A percentile compares a stretch with the other conserved stretches of the same genome.
Evolutionary conservation across 148 eudicot genomes (phyloP).

Genomic region (Vaccinium corymbosum): DNA sequence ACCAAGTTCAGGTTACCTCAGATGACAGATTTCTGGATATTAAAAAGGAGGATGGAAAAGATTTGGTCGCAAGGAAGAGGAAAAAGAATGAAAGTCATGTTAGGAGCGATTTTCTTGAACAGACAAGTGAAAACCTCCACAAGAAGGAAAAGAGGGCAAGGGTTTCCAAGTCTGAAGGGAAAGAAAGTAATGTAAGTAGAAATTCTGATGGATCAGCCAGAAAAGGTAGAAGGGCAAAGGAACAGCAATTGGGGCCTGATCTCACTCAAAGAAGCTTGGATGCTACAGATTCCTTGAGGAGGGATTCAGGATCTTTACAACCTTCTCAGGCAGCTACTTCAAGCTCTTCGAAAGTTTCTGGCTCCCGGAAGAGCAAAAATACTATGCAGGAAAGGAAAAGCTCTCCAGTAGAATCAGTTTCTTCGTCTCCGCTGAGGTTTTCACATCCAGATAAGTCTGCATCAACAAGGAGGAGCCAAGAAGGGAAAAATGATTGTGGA

Average conservation of each 20-base stretch:
- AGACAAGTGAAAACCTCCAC: conserved; percentile 39
- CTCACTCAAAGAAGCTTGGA: conserved; percentile 28
- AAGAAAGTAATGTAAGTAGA: conserved; percentile 48
- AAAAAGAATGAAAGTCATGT: conserved; percentile 36
- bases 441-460: conserved; percentile 41
- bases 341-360: conserved; percentile 93
- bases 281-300: conserved; percentile 34
- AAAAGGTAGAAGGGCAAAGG: conserved; percentile 37
- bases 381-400: conserved; percentile 61
- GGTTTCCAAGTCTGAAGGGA: conserved; percentile 54
- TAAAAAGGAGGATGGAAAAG: conserved; percentile 33
- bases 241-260: conserved; percentile 27
- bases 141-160: conserved; percentile 61
- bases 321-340: conserved; percentile 76
- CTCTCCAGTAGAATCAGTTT: conserved; percentile 95
- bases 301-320: conserved; percentile 35
- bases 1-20: conserved; percentile 26
- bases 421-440: conserved; percentile 81
- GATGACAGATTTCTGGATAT: conserved; percentile 31
- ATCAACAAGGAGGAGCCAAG: conserved; percentile 26
- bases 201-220: conserved; percentile 41
- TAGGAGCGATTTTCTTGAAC: conserved; percentile 32
- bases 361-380: conserved; percentile 52
- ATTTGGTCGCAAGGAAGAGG: conserved; percentile 49
- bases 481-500: conserved; percentile 33